Evolutionary conservation across 2,329 filamentous ascomycete genomes (phyloP).

Genomic region (Xenosphaeropsis pyriputrescens): DNA sequence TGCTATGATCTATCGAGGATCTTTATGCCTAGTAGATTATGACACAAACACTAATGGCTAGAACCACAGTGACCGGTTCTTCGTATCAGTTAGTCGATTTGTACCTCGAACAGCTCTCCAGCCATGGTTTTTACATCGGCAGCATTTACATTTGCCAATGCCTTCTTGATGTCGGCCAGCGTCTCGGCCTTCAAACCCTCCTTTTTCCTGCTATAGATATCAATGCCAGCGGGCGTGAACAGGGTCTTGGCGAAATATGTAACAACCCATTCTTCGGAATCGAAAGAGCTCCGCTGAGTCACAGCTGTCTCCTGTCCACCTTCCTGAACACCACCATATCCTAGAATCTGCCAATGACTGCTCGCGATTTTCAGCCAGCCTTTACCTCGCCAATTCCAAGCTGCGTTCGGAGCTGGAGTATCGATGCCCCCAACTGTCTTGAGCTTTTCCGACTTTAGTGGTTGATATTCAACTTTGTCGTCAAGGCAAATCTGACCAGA

Average conservation of each 20-base stretch:
- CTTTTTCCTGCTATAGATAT: slow-evolving; percentile 55
- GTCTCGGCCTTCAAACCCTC: slow-evolving; percentile 44
- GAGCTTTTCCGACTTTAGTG: slow-evolving; percentile 30
- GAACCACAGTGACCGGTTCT: no score
- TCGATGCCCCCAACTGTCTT: slow-evolving; percentile 55
- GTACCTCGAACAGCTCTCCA: slow-evolving; percentile 30
- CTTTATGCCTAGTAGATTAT: no score
- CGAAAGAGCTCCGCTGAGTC: not conserved
- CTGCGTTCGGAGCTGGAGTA: slow-evolving; percentile 25
- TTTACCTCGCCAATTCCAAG: slow-evolving; percentile 67
- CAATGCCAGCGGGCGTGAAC: slow-evolving; percentile 71
- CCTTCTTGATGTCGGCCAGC: slow-evolving; percentile 37
- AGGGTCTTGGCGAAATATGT: slow-evolving; percentile 75
- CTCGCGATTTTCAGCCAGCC: slow-evolving; percentile 58
- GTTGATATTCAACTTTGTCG: slow-evolving; percentile 60
- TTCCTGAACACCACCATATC: slow-evolving; percentile 40
- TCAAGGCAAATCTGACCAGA: slow-evolving; percentile 29
- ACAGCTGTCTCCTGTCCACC: slow-evolving; percentile 16
- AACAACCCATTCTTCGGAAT: slow-evolving; percentile 50
- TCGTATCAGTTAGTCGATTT: slow-evolving; percentile 10
- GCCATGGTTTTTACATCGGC: slow-evolving; percentile 36
- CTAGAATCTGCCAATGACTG: slow-evolving; percentile 70
- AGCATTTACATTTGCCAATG: slow-evolving; percentile 34
- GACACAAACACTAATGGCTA: no score
- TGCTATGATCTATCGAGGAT: no score